Evolutionary conservation across 768 basidiomycete species (phyloP).

Genomic region (Coprinellus micaceus): DNA sequence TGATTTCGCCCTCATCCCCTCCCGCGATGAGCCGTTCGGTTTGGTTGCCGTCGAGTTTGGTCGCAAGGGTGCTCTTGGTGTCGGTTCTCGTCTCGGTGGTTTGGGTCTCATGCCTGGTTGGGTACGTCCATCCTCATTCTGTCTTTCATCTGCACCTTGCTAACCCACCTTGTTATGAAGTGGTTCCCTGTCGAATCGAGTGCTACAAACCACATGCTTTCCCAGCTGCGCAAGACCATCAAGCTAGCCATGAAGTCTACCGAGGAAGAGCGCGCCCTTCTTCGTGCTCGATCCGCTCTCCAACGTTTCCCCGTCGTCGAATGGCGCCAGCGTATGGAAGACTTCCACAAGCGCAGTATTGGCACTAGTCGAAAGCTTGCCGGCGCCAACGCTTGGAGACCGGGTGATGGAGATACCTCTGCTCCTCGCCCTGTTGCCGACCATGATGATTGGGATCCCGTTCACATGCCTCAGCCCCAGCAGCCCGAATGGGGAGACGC

Average conservation of each 20-base stretch:
- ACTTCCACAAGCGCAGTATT: conserved; percentile 89
- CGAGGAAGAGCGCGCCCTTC: conserved; percentile 85
- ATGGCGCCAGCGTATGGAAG: conserved; percentile 95
- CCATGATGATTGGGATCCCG: conserved; percentile 78
- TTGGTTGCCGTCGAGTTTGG: conserved; percentile 96
- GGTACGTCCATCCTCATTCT: conserved; percentile 47
- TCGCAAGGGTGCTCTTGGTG: conserved; percentile 92
- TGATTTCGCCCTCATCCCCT: conserved; percentile 93
- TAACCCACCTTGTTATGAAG: conserved; percentile 32
- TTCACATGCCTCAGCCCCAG: conserved; percentile 55
- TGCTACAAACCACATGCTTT: conserved; percentile 90
- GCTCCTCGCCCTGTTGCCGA: conserved; percentile 52
- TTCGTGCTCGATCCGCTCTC: conserved; percentile 89
- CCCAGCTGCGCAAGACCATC: conserved; percentile 90
- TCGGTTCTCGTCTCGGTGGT: conserved; percentile 90
- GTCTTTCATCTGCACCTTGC: conserved; percentile 2
- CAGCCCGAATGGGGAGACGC: conserved; percentile 76
- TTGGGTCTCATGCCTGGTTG: conserved; percentile 97
- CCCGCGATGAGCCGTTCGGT: conserved; percentile 95
- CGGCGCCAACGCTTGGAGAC: conserved; percentile 72
- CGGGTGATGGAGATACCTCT: conserved; percentile 59
- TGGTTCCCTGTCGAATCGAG: conserved; percentile 98
- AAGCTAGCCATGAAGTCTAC: conserved; percentile 91
- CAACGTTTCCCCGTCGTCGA: conserved; percentile 98
- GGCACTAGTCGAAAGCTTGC: conserved; percentile 63